These are phyloP conservation scores for Candida maltosa DNA, from an alignment of 805 yeast species.

Conservation along the genomic window DNA sequence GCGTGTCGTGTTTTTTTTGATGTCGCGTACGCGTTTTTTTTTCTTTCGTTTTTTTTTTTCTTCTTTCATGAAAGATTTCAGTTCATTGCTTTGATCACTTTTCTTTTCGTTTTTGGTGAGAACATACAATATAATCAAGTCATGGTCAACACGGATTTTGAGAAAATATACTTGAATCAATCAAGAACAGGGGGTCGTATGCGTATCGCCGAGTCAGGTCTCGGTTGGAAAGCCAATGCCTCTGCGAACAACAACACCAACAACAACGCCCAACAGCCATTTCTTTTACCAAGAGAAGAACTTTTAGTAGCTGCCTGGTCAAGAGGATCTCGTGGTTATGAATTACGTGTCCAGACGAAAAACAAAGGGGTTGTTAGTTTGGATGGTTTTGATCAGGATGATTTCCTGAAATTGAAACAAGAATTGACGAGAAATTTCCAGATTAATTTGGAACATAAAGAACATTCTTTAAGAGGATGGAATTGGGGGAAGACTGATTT, in stretches of 20 bases:
- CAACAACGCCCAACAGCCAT: conserved; percentile 51
- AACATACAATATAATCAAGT: too few relatives aligned
- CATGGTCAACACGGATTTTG: conserved; percentile 71
- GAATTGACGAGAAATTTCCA: conserved; percentile 77
- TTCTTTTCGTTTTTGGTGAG: too few relatives aligned
- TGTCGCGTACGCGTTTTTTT: too few relatives aligned
- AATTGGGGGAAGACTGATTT: conserved; percentile 96
- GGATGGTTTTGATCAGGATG: conserved; percentile 90
- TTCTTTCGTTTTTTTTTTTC: too few relatives aligned
- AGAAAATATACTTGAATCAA: conserved; percentile 85
- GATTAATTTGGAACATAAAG: conserved; percentile 73
- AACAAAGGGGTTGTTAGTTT: conserved; percentile 80
- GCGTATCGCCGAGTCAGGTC: conserved; percentile 94
- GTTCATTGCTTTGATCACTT: too few relatives aligned
- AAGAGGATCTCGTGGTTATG: conserved; percentile 89
- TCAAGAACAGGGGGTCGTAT: conserved; percentile 81
- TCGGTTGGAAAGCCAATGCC: conserved; percentile 87
- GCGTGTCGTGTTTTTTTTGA: too few relatives aligned
- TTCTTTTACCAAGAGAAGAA: conserved; percentile 83
- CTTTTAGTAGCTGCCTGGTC: conserved; percentile 83
- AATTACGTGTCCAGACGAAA: conserved; percentile 83
- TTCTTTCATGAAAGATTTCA: too few relatives aligned
- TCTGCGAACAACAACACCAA: conserved; percentile 32
- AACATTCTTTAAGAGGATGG: conserved; percentile 97
- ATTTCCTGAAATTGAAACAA: conserved; percentile 74